phyloP scores from a whole-genome alignment of 163 green algal genomes.

The Scenedesmus sp. region DNA sequence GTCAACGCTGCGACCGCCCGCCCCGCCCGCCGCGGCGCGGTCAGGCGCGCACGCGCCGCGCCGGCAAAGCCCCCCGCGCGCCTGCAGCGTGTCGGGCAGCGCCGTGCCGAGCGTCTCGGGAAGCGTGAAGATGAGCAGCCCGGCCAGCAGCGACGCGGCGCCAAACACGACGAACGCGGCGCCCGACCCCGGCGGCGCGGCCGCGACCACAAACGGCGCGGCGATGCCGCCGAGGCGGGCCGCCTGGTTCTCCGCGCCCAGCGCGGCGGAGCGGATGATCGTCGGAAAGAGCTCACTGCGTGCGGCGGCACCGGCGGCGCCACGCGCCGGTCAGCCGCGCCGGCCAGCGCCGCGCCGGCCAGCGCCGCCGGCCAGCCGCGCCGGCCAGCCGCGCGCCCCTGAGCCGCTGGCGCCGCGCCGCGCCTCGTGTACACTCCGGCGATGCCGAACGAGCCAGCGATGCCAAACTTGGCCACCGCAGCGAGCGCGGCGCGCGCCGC shows the following conservation, averaged over 20 bases:
- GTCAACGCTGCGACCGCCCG: background rate
- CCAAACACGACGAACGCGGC: slow-evolving; percentile 55
- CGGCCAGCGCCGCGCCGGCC: too few species aligned
- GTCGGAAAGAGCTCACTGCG: slow-evolving; percentile 46
- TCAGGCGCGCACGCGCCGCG: slow-evolving; percentile 11
- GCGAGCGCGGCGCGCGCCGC: slow-evolving; percentile 39
- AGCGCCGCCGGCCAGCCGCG: too few species aligned
- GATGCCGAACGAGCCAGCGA: slow-evolving; percentile 54
- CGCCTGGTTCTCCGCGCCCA: slow-evolving; percentile 56
- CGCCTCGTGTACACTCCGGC: slow-evolving; percentile 55
- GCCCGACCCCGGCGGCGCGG: slow-evolving; percentile 22
- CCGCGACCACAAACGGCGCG: slow-evolving; percentile 57
- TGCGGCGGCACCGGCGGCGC: background rate
- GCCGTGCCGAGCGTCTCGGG: slow-evolving; percentile 59
- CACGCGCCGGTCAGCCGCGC: too few species aligned
- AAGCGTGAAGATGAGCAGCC: slow-evolving; percentile 58
- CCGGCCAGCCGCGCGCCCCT: too few species aligned
- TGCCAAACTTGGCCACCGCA: slow-evolving; percentile 57
- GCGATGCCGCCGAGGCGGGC: slow-evolving; percentile 53
- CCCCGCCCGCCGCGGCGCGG: background rate
- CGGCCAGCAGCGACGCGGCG: slow-evolving; percentile 40
- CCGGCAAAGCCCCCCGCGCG: background rate
- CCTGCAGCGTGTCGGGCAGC: slow-evolving; percentile 55
- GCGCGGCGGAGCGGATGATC: slow-evolving; percentile 52
- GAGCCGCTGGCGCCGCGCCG: too few species aligned